Conservation (phyloP, 2,329 filamentous ascomycete species). For the Bipolaris victoriae region DNA sequence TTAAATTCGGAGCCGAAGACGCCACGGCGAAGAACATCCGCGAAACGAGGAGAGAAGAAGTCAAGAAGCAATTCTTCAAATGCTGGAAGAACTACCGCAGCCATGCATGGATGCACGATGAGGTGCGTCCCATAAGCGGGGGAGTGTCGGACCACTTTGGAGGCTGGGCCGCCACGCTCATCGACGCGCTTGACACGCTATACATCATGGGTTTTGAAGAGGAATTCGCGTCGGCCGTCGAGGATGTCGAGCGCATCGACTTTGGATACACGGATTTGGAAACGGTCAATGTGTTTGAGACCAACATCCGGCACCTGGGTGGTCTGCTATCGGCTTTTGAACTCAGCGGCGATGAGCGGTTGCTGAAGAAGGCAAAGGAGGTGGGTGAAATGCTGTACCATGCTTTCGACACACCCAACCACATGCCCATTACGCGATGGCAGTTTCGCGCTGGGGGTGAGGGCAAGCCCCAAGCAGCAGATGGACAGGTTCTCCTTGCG, state of each 20-base stretch:
- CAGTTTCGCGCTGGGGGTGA: conserved; percentile 48
- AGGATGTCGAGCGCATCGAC: conserved; percentile 52
- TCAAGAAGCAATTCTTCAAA: conserved; percentile 52
- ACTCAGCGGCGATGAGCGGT: conserved; percentile 73
- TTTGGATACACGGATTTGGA: conserved; percentile 50
- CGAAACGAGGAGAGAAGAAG: conserved; percentile 44
- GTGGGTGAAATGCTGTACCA: conserved; percentile 81
- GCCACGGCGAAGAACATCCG: conserved; percentile 40
- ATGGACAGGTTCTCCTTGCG: conserved; percentile 51
- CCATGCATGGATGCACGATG: conserved; percentile 58
- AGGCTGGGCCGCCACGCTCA: conserved; percentile 56
- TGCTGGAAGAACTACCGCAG: conserved; percentile 54
- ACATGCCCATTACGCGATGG: conserved; percentile 72
- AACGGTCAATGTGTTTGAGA: conserved; percentile 57
- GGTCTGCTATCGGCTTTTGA: conserved; percentile 87
- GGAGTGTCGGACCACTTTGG: conserved; percentile 52
- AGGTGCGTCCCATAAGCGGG: conserved; percentile 54
- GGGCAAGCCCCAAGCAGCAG: conserved; percentile 49
- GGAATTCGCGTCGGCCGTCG: conserved; percentile 56
- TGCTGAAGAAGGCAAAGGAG: conserved; percentile 79
- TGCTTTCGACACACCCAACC: conserved; percentile 89
- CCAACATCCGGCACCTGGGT: conserved; percentile 79
- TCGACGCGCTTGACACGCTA: conserved; percentile 55
- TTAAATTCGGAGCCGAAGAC: conserved; percentile 49
- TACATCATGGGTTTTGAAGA: conserved; percentile 57